Base-by-base conservation (phyloP, 371 early-diverging fungal species). In the Rhizopus delemar region DNA sequence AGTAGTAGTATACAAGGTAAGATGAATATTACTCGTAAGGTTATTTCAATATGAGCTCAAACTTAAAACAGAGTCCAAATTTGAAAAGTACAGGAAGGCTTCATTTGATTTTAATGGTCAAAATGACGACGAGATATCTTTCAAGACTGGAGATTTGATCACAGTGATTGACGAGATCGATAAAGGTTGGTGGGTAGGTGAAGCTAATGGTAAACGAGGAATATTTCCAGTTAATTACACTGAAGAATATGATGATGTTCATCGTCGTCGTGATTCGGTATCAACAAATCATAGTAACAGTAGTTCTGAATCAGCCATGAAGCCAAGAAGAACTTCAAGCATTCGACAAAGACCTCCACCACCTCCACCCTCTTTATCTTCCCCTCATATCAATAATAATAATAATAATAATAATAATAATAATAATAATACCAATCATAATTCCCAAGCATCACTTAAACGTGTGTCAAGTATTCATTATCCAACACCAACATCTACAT, bases 111-210 rank as follows among this genome's bases (percentile, higher is more conserved):
- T 90, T 71, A 79, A 81, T 22, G 86, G 86, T 6, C 78, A 81
- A 36, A 85, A 75, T 16, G 64, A 70, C 7, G 90, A 88, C n/a
- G 93, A 93, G 61, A 78, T 93, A 13, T 69, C 87, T 3, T 74
- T 93, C 41, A 77, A 69, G 4, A 80, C 73, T 33, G 92, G 90
- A 5, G 92, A 93, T 62, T 70, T 90, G 28, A 83, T 93, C 53
- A 82, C 82, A 15, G 90, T 93, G 2, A 67, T 85, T 5, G 85
- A 90, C 55, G 87, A 87, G 51, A 81, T 91, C 8, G 90, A 92
- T 64, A 88, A 90, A 53, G 93, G 93, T 3, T 93, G 94, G 93
- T 93, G 93, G 93, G 62, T 85, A 13, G 94, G 94, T 16, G 87
- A 87, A 63, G 65, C 86, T 8, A 80, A 86, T 31, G 53, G 55